phyloP scores from a whole-genome alignment of 257 asterid species.

The Ligustrum vulgare region DNA sequence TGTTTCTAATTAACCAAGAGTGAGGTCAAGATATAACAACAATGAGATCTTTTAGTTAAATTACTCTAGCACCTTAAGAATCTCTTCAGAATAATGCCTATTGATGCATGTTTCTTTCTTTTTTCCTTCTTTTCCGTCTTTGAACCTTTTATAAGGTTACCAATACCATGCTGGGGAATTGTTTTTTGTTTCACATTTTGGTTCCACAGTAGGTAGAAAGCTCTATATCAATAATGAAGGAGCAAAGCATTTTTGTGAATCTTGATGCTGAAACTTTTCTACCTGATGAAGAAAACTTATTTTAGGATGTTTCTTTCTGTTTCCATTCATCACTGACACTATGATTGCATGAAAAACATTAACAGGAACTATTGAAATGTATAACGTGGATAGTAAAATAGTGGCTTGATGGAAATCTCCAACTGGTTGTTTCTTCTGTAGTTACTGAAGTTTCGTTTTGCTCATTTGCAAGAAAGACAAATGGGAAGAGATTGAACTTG shows the following conservation, averaged over 20 bases:
- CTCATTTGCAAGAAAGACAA: conserved; percentile 80
- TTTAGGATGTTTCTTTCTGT: not conserved
- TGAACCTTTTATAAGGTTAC: not conserved
- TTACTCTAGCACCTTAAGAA: not conserved
- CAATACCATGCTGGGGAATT: not conserved
- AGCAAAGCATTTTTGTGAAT: not conserved
- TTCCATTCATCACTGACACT: not conserved
- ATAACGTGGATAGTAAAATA: conserved; percentile 5
- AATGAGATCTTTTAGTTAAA: not conserved
- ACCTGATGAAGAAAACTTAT: not conserved
- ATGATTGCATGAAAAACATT: not conserved
- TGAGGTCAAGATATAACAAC: not conserved
- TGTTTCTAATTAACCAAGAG: no score
- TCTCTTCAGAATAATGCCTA: not conserved
- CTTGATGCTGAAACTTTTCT: conserved; percentile 5
- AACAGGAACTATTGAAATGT: not conserved
- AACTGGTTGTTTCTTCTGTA: conserved; percentile 9
- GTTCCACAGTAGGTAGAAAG: not conserved
- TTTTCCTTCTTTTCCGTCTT: no score
- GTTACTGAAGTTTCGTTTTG: conserved; percentile 13
- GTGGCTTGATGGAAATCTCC: conserved; percentile 9
- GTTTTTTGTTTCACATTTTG: not conserved
- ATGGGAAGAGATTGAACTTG: conserved; percentile 98
- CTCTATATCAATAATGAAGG: not conserved
- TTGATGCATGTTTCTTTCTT: not conserved